Base-by-base conservation (phyloP, 2,329 filamentous ascomycete species). In the Alternaria arbusti region DNA sequence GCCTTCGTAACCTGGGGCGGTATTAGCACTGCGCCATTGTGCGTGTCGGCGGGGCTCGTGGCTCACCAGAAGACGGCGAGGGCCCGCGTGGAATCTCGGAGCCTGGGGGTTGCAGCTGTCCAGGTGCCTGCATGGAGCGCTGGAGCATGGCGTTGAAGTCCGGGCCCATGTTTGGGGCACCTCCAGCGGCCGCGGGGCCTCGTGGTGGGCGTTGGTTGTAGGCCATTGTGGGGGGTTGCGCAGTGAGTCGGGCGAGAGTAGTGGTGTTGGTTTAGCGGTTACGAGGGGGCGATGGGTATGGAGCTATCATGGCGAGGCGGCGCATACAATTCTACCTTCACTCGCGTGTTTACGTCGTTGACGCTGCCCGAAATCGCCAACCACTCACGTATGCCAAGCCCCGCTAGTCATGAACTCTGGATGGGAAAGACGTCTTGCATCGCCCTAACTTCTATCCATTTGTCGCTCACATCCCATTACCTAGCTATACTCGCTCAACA, bases 101-200 rank as follows among this genome's bases (percentile, higher is more conserved):
- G 28, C 65, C 55, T 13, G 68, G 68, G 20, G 56, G 56, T 22
- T 75, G 73, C 28, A 65, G 70, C 40, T 74, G 72, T 10, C 59
- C 65, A 44, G 70, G 75, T 30, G 75, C 69, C 43, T 78, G 76
- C n/a, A 77, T 54, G 20, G 77, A 78, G 64, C 77, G 76, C 66
- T 76, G 73, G 7, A 78, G 70, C 77, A 79, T 79, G 60, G 75
- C 72, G 57, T 78, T 78, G 70, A 79, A 79, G 73, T 71, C 72
- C 54, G 68, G 70, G 30, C 70, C 70, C 66, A 72, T 71, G 51
- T 75, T 75, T 62, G 72, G 71, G 28, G 70, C 68, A 67, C 69
- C 70, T 62, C 70, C 74, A 60, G 75, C 69, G 71, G 74, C 68
- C 71, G 74, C 73, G 66, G 60, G 60, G 60, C 71, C 71, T 70